Percentiles rank a stretch among this genome's conserved stretches.
phyloP scores from a whole-genome alignment of 495 filamentous ascomycete genomes.

The Penicillium atrosanguineum region DNA sequence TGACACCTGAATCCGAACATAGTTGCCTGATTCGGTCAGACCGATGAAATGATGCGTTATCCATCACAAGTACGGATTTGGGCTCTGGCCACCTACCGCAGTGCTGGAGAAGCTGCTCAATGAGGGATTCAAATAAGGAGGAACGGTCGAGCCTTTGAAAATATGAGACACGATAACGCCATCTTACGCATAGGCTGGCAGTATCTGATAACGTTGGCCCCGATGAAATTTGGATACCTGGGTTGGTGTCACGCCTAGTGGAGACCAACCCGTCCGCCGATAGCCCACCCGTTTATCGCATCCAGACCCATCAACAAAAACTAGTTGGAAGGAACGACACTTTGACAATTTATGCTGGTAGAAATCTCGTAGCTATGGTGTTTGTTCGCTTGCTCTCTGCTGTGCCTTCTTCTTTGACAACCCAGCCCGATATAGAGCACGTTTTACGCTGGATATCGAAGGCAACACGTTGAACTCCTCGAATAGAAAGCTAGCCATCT shows the following conservation, averaged over 20 bases:
- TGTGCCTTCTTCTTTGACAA: not conserved
- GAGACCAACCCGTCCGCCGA: not conserved
- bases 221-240: not conserved
- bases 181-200: not conserved
- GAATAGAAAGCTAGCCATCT: not conserved
- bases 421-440: too few relatives aligned
- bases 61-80: constrained; percentile 39
- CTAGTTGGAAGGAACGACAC: too few relatives aligned
- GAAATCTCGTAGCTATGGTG: not conserved
- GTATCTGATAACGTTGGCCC: not conserved
- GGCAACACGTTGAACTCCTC: not conserved
- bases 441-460: not conserved
- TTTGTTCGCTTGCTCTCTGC: not conserved
- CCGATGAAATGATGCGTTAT: not conserved
- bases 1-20: constrained; percentile 30
- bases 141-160: not conserved
- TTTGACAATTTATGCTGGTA: not conserved
- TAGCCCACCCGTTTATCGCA: too few relatives aligned
- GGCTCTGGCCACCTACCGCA: constrained; percentile 34
- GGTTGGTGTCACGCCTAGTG: not conserved
- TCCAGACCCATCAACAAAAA: too few relatives aligned
- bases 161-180: not conserved
- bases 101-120: constrained; percentile 15
- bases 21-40: constrained; percentile 24
- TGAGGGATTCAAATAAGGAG: not conserved